A percentile compares a stretch with the other conserved stretches of the same genome.
phyloP scores from a whole-genome alignment of 2,329 filamentous ascomycete species.

The Coniochaeta pulveracea region DNA sequence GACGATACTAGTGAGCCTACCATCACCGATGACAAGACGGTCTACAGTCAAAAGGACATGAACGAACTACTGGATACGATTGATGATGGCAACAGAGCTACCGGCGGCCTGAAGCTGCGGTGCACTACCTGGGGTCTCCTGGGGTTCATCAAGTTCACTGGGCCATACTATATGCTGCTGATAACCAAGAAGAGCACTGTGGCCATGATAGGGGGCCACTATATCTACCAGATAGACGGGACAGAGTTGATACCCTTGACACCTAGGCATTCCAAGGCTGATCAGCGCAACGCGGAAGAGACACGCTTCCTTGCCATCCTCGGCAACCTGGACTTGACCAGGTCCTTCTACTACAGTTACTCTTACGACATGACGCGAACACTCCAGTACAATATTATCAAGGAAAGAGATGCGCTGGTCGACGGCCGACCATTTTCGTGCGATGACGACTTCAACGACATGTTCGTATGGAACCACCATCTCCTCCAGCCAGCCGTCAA shows the following conservation, averaged over 20 bases:
- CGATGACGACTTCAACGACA: slow-evolving; percentile 66
- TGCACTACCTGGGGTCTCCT: slow-evolving; percentile 89
- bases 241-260: slow-evolving; percentile 87
- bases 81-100: slow-evolving; percentile 85
- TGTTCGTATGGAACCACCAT: slow-evolving; percentile 98
- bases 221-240: slow-evolving; percentile 88
- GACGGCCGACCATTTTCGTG: slow-evolving; percentile 48
- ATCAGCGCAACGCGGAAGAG: slow-evolving; percentile 75
- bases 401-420: slow-evolving; percentile 61
- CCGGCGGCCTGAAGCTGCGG: slow-evolving; percentile 79
- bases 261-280: slow-evolving; percentile 63
- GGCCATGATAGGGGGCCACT: slow-evolving; percentile 91
- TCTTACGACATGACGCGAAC: slow-evolving; percentile 93
- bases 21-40: slow-evolving; percentile 86
- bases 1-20: slow-evolving; percentile 62
- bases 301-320: slow-evolving; percentile 79
- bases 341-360: slow-evolving; percentile 97
- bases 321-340: slow-evolving; percentile 79
- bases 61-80: slow-evolving; percentile 87
- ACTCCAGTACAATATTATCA: slow-evolving; percentile 81
- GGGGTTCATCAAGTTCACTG: slow-evolving; percentile 92
- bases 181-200: slow-evolving; percentile 95
- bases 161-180: slow-evolving; percentile 91
- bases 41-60: slow-evolving; percentile 89
- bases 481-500: slow-evolving; percentile 64